phyloP scores from a whole-genome alignment of 1,284 basidiomycete species.

The Chondrostereum purpureum region DNA sequence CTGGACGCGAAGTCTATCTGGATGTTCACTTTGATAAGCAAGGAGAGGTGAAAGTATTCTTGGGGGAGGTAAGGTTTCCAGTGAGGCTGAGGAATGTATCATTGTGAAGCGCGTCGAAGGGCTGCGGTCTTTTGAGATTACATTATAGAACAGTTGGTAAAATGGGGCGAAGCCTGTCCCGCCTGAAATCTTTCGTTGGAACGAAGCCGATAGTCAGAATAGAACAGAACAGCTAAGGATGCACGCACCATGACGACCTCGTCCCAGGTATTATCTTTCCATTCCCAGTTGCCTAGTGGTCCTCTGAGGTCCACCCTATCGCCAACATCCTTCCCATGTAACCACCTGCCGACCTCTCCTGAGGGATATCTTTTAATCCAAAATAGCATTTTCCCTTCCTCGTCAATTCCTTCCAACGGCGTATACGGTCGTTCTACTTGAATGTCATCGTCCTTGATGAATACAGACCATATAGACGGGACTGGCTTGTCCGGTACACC shows the following conservation, averaged over 20 bases:
- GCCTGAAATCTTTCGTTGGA: constrained; percentile 84
- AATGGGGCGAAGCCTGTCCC: constrained; percentile 82
- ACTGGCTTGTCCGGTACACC: constrained; percentile 14
- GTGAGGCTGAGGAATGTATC: constrained; percentile 59
- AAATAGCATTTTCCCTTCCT: constrained; percentile 55
- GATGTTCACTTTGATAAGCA: constrained; percentile 38
- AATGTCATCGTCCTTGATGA: constrained; percentile 80
- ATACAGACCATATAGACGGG: constrained; percentile 67
- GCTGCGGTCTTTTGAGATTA: constrained; percentile 25
- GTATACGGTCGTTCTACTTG: constrained; percentile 87
- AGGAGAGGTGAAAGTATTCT: constrained; percentile 46
- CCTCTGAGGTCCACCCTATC: constrained; percentile 73
- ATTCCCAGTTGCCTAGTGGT: constrained; percentile 68
- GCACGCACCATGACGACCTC: constrained; percentile 68
- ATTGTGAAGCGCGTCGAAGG: constrained; percentile 54
- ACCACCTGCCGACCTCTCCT: constrained; percentile 79
- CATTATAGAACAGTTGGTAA: constrained; percentile 54
- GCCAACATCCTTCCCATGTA: constrained; percentile 63
- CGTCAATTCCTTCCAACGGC: constrained; percentile 63
- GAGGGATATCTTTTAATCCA: constrained; percentile 76
- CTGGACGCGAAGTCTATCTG: constrained; percentile 47
- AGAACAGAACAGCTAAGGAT: background rate
- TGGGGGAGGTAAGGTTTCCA: constrained; percentile 60
- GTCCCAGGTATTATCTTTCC: constrained; percentile 59
- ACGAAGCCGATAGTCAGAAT: constrained; percentile 5